Percentiles rank a stretch among this genome's conserved stretches.
Evolutionary conservation across 73 alveolate genomes (phyloP).

Genomic region (Paramecium caudatum): DNA sequence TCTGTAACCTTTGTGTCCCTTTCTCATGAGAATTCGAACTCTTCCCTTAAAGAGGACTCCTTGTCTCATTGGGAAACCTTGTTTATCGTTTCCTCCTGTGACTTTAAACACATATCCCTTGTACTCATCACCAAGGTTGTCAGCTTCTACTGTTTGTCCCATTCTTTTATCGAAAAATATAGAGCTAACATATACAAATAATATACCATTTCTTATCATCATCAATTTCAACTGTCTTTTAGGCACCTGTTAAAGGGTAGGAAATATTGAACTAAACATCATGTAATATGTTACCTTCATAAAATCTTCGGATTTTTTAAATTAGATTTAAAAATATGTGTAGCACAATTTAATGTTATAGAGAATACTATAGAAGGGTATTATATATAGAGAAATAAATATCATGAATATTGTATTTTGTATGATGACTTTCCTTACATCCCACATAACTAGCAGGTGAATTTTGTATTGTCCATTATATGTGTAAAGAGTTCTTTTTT

Average conservation of each 20-base stretch:
- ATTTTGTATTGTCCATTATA: not conserved
- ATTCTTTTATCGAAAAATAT: slow-evolving; percentile 88
- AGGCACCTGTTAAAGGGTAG: slow-evolving; percentile 93
- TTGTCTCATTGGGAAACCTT: slow-evolving; percentile 97
- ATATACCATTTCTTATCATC: slow-evolving; percentile 90
- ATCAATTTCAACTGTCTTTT: slow-evolving; percentile 94
- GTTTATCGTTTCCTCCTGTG: slow-evolving; percentile 96
- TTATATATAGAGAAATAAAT: too few species aligned
- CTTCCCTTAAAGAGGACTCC: slow-evolving; percentile 93
- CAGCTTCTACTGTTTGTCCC: slow-evolving; percentile 95
- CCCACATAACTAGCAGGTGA: too few species aligned
- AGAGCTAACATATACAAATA: slow-evolving; percentile 66
- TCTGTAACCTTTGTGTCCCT: slow-evolving; percentile 92
- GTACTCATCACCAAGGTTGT: slow-evolving; percentile 87
- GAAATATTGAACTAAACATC: slow-evolving; percentile 89
- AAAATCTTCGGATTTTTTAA: slow-evolving; percentile 57
- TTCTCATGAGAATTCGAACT: slow-evolving; percentile 89
- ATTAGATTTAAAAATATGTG: slow-evolving; percentile 67
- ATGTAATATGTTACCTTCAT: slow-evolving; percentile 67
- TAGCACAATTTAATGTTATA: slow-evolving; percentile 17
- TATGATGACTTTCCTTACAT: too few species aligned
- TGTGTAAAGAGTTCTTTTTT: not conserved
- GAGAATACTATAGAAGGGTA: too few species aligned
- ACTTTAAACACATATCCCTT: slow-evolving; percentile 94
- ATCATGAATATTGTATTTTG: too few species aligned